Percentiles rank a stretch among this genome's conserved stretches.
phyloP scores from a whole-genome alignment of 257 asterid species.

The Solanum neorickii region DNA sequence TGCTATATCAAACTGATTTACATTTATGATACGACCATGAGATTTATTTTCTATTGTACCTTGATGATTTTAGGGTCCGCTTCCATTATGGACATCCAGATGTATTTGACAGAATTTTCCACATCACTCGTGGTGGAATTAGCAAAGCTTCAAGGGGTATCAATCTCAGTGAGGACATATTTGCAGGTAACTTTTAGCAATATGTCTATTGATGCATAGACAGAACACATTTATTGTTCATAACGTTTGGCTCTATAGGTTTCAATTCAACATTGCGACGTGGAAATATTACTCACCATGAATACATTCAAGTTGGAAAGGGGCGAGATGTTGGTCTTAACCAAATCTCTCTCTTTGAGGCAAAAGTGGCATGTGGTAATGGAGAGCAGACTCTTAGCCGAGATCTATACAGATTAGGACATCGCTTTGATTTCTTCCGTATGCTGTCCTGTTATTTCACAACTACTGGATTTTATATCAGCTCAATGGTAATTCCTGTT shows the following conservation, averaged over 20 bases:
- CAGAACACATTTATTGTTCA: background rate
- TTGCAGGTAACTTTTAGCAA: conserved; percentile 67
- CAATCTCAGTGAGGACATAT: conserved; percentile 95
- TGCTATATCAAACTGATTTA: background rate
- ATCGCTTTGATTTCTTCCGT: conserved; percentile 95
- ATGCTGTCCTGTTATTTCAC: conserved; percentile 80
- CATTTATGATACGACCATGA: background rate
- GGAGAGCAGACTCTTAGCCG: conserved; percentile 97
- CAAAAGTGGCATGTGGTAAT: conserved; percentile 94
- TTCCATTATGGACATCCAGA: conserved; percentile 99
- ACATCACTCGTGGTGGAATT: conserved; percentile 95
- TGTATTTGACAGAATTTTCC: conserved; percentile 89
- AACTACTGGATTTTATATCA: conserved; percentile 82
- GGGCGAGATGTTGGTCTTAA: conserved; percentile 96
- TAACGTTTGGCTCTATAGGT: conserved; percentile 36
- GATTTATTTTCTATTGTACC: background rate
- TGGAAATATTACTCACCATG: conserved; percentile 90
- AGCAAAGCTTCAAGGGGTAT: conserved; percentile 93
- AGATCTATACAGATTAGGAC: conserved; percentile 89
- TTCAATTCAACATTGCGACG: conserved; percentile 83
- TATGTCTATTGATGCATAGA: background rate
- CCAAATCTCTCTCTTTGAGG: conserved; percentile 93
- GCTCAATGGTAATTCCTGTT: conserved; percentile 67
- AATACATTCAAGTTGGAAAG: conserved; percentile 90
- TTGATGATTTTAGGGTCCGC: conserved; percentile 56